A percentile compares a stretch with the other conserved stretches of the same genome.
Evolutionary conservation across 805 yeast species (phyloP).

Genomic region (Lipomyces oligophaga): DNA sequence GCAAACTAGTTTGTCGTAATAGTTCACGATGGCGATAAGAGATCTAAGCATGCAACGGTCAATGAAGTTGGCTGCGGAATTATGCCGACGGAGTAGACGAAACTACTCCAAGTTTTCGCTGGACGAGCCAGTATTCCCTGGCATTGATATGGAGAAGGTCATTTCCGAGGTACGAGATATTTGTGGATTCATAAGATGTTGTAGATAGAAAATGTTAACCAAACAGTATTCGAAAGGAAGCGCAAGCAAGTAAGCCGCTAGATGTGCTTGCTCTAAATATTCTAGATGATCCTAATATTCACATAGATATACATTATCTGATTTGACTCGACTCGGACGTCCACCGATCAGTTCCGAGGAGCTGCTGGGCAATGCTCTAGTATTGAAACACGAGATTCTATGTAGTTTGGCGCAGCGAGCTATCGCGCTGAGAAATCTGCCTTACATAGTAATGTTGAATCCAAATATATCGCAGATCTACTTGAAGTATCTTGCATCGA

Average conservation of each 20-base stretch:
- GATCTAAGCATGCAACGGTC: no score
- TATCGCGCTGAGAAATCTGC: conserved; percentile 65
- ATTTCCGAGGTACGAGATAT: conserved; percentile 4
- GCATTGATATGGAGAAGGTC: conserved; percentile 6
- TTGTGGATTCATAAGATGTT: not conserved
- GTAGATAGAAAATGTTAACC: not conserved
- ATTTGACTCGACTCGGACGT: conserved; percentile 31
- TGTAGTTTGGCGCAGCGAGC: conserved; percentile 60
- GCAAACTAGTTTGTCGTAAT: no score
- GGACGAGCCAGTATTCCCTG: conserved; percentile 14
- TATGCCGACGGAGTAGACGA: no score
- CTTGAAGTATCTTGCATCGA: conserved; percentile 63
- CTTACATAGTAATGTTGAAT: conserved; percentile 79
- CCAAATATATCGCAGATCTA: conserved; percentile 81
- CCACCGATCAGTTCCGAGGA: conserved; percentile 32
- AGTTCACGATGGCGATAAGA: no score
- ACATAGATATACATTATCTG: conserved; percentile 16
- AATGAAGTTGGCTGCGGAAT: no score
- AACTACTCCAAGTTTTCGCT: conserved; percentile 15
- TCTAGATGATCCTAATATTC: not conserved
- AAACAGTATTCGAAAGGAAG: not conserved
- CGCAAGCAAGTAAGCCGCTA: not conserved
- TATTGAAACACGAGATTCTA: conserved; percentile 28
- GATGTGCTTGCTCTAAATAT: no score
- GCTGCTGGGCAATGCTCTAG: conserved; percentile 35